Base-by-base conservation (phyloP, 345 rosid genomes). In the Corymbia maculata region DNA sequence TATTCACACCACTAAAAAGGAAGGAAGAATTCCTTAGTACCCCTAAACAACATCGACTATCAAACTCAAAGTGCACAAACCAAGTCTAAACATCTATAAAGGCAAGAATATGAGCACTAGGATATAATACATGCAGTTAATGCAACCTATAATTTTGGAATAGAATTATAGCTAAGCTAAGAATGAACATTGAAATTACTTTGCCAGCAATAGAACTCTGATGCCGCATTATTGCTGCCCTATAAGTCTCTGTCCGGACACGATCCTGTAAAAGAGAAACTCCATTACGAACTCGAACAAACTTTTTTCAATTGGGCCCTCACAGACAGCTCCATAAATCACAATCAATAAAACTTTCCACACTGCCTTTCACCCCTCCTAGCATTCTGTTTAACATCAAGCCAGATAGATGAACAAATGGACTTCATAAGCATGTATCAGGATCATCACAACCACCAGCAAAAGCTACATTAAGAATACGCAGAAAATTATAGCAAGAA, bases 171-270 rank as follows among this genome's bases (percentile, higher is more conserved):
- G 61, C 86, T 45, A 88, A 86, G 85, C 32, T 79, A 85, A 13
- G 59, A 90, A 55, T 47, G 50, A 90, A 51, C 47, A 75, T 88
- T 51, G 64, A 85, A 88, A 92, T 91, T 97, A 98, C 99, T 94
- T 97, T 98, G 93, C 95, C 99, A 90, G 95, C 94, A 85, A 98
- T 97, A 85, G 88, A 94, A 93, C 93, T 92, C 90, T 95, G 98
- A 92, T 95, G 95, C 90, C 94, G 95, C 97, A 94, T 95, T 91
- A 98, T 96, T 50, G 99, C 99, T 21, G 92, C 90, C 91, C 94
- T 93, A 86, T 97, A 97, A 79, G 99, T 93, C 24, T 97, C 97
- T 1, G 98, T 98, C 79, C 99, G 94, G 28, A 92, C 94, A 52
- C 94, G 95, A 90, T 97, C 99, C 98, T 98, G 91, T 66, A 92